Percentiles rank a stretch among this genome's conserved stretches.
Evolutionary conservation across 177 flowering plant species (phyloP).

Genomic region (Telopea speciosissima): DNA sequence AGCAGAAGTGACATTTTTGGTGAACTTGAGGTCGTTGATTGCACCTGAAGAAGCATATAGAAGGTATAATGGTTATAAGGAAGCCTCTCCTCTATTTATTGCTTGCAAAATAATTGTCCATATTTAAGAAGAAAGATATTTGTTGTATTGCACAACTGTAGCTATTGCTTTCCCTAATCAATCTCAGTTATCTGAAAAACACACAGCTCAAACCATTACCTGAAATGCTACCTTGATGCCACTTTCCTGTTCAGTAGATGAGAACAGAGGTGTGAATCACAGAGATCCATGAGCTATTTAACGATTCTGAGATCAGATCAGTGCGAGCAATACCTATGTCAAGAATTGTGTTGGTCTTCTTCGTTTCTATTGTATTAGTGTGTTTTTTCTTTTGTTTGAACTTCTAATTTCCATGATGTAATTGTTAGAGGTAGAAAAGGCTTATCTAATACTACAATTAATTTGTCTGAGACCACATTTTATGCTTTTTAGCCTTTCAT

Average conservation of each 20-base stretch:
- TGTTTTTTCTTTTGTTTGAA: too few relatives aligned
- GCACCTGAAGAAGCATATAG: slow-evolving; percentile 23
- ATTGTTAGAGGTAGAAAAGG: too few relatives aligned
- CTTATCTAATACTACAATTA: too few relatives aligned
- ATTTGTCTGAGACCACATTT: too few relatives aligned
- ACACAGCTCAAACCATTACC: background rate
- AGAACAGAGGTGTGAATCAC: background rate
- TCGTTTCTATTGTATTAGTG: background rate
- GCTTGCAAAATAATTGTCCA: background rate
- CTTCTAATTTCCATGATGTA: too few relatives aligned
- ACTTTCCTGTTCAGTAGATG: background rate
- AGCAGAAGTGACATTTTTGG: slow-evolving; percentile 29
- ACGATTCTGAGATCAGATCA: background rate
- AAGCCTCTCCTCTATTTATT: background rate
- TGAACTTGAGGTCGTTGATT: slow-evolving; percentile 49
- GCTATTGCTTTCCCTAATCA: too few relatives aligned
- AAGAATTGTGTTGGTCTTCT: background rate
- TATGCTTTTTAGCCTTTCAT: too few relatives aligned
- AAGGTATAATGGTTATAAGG: slow-evolving; percentile 10
- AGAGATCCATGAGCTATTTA: background rate
- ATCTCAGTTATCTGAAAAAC: background rate
- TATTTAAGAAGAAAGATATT: background rate
- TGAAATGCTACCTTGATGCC: background rate
- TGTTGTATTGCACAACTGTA: background rate
- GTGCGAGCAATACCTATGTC: background rate